Evolutionary conservation across 2,329 filamentous ascomycete species (phyloP), one percentile per base, ranked within the genome.

Genomic region (Helicocarpus griseus): DNA sequence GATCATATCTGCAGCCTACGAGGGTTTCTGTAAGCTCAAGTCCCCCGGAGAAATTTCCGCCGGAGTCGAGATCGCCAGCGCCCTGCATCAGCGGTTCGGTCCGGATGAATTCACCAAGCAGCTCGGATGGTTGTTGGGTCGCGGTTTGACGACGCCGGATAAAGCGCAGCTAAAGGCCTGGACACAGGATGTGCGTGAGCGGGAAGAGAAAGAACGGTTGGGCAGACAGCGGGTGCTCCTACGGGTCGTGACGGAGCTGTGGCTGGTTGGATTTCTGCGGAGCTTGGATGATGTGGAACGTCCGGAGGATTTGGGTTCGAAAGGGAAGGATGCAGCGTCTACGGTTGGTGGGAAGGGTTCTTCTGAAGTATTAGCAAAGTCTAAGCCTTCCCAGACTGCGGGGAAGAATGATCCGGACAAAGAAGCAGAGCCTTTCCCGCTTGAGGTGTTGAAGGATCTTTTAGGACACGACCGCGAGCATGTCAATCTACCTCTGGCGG

Each of bases 371-470:
- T 74, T 80, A 38, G 74, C 78, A 33, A 95, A 90, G 67, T 71
- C 77, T 5, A 79, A 75, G 73, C 44, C 81, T 79, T 60, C 68
- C 71, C 55, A 86, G 76, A 73, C 75, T 72, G 59, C 75, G 8
- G 65, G 70, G 36, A 76, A 77, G 22, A 69, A 73, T 49, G 80
- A 82, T 53, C 81, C 82, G 57, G 77, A 79, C 26, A 81, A 78
- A 38, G 83, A 86, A 54, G 80, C 88, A 1, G 93, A 98, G 57
- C 93, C 93, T 0, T 97, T 98, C 59, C 94, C 94, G 3, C 76
- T 98, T 19, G 93, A 98, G 67, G 91, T 97, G n/a, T 74, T 98
- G 38, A 98, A 98, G 71, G 94, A 98, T 65, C 79, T 98, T 57
- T 78, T 98, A 14, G 89, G 90, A 6, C 85, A 97, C 64, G 93